Percentiles rank a stretch among this genome's conserved stretches.
These are phyloP conservation scores for Boletus nobilissimus DNA, from an alignment of 1,284 basidiomycete species.

Conservation along the genomic window DNA sequence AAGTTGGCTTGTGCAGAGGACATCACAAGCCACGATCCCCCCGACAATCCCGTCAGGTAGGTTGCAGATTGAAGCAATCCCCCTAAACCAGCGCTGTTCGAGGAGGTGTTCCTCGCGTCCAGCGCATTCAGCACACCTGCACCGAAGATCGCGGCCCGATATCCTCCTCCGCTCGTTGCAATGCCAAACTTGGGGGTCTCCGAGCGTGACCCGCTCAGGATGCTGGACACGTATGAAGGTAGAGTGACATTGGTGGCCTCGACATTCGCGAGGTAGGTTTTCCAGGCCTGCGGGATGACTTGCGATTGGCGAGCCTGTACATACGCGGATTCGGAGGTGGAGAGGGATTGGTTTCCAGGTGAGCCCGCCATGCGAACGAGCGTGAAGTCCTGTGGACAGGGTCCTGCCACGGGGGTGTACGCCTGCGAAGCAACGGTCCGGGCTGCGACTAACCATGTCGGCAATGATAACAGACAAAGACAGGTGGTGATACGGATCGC, in stretches of 20 bases:
- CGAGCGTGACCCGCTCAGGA: conserved; percentile 41
- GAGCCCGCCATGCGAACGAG: conserved; percentile 48
- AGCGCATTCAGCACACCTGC: conserved; percentile 60
- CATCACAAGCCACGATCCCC: conserved; percentile 52
- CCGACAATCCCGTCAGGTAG: conserved; percentile 57
- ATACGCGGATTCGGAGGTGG: conserved; percentile 21
- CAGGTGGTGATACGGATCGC: not conserved
- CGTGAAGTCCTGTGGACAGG: conserved; percentile 45
- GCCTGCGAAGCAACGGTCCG: conserved; percentile 23
- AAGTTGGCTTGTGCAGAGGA: conserved; percentile 53
- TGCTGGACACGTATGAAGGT: conserved; percentile 49
- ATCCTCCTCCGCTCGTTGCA: conserved; percentile 57
- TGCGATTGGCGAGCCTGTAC: not conserved
- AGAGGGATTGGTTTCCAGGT: conserved; percentile 43
- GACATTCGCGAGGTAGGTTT: conserved; percentile 42
- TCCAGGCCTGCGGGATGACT: not conserved
- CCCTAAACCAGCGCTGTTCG: conserved; percentile 54
- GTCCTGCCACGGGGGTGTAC: conserved; percentile 39
- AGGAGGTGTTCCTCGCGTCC: conserved; percentile 58
- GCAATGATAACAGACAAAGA: conserved; percentile 19
- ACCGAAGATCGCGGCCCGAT: conserved; percentile 60
- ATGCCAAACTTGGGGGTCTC: conserved; percentile 53
- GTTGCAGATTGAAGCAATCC: conserved; percentile 59
- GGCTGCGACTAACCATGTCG: conserved; percentile 7
- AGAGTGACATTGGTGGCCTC: conserved; percentile 39